These are phyloP conservation scores for Pugionium cornutum DNA, from an alignment of 345 rosid species.

Conservation along the genomic window DNA sequence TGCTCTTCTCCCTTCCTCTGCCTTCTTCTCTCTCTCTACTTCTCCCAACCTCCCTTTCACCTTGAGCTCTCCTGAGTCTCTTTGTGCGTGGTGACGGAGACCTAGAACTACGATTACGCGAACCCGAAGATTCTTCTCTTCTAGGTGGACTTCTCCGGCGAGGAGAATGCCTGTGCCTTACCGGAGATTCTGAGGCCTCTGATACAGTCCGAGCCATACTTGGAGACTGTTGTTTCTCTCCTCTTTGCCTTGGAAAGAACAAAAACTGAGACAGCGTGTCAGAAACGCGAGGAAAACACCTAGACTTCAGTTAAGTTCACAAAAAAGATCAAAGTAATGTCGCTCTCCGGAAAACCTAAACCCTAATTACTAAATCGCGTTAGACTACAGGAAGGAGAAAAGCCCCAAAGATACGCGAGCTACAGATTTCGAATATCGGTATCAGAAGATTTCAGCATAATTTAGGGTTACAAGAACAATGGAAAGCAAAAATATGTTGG, in stretches of 20 bases:
- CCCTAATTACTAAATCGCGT: slow-evolving; percentile 7
- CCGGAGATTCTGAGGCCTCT: slow-evolving; percentile 48
- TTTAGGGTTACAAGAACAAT: not conserved
- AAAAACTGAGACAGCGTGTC: slow-evolving; percentile 17
- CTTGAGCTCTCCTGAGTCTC: slow-evolving; percentile 57
- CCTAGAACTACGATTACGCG: slow-evolving; percentile 45
- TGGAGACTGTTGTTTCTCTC: slow-evolving; percentile 1
- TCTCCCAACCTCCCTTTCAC: slow-evolving; percentile 54
- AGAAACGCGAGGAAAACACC: slow-evolving; percentile 21
- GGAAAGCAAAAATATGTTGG: not conserved
- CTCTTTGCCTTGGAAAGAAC: slow-evolving; percentile 2
- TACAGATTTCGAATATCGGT: slow-evolving; percentile 7
- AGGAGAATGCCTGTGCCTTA: slow-evolving; percentile 50
- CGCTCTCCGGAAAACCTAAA: slow-evolving; percentile 5
- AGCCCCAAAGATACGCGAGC: slow-evolving; percentile 13
- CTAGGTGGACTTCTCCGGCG: slow-evolving; percentile 44
- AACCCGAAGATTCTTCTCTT: slow-evolving; percentile 47
- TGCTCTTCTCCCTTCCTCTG: slow-evolving; percentile 52
- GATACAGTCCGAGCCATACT: slow-evolving; percentile 52
- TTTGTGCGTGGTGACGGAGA: slow-evolving; percentile 79
- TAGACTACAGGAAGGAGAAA: slow-evolving; percentile 11
- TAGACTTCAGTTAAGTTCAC: not conserved
- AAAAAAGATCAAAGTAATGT: not conserved
- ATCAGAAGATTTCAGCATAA: not conserved
- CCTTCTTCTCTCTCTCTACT: slow-evolving; percentile 49